phyloP scores from a whole-genome alignment of 2,329 filamentous ascomycete genomes.

The Claviceps sp. region DNA sequence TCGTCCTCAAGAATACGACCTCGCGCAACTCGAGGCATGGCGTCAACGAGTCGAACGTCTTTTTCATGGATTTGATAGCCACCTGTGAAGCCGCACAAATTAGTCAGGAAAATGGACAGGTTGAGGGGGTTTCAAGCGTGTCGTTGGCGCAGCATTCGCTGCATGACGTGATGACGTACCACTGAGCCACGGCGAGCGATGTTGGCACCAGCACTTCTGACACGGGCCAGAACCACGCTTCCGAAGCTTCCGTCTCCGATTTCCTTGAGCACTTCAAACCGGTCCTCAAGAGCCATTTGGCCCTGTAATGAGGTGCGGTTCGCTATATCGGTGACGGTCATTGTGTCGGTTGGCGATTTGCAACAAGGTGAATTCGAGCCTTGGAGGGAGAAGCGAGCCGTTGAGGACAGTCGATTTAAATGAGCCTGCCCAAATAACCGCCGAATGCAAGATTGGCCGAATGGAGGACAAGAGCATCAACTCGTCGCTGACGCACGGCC shows the following conservation, averaged over 20 bases:
- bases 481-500: constrained; percentile 12
- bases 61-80: constrained; percentile 99
- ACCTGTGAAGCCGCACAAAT: constrained; percentile 43
- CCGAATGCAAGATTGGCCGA: constrained; percentile 1
- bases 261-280: constrained; percentile 94
- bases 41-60: constrained; percentile 85
- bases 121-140: background rate
- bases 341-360: constrained; percentile 23
- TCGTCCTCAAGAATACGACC: constrained; percentile 85
- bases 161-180: constrained; percentile 43
- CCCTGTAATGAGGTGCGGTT: constrained; percentile 50
- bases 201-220: constrained; percentile 77
- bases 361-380: background rate
- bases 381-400: background rate
- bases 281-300: constrained; percentile 66
- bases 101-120: constrained; percentile 1
- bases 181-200: constrained; percentile 83
- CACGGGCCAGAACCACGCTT: constrained; percentile 82
- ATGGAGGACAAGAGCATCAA: constrained; percentile 3
- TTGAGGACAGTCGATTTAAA: background rate
- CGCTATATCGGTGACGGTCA: constrained; percentile 66
- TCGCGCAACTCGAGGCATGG: constrained; percentile 89
- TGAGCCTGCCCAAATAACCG: constrained; percentile 1
- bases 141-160: background rate
- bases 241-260: constrained; percentile 98